A percentile compares a stretch with the other conserved stretches of the same genome.
These are phyloP conservation scores for Actinomucor elegans DNA, from an alignment of 371 early-diverging fungal species.

Conservation along the genomic window DNA sequence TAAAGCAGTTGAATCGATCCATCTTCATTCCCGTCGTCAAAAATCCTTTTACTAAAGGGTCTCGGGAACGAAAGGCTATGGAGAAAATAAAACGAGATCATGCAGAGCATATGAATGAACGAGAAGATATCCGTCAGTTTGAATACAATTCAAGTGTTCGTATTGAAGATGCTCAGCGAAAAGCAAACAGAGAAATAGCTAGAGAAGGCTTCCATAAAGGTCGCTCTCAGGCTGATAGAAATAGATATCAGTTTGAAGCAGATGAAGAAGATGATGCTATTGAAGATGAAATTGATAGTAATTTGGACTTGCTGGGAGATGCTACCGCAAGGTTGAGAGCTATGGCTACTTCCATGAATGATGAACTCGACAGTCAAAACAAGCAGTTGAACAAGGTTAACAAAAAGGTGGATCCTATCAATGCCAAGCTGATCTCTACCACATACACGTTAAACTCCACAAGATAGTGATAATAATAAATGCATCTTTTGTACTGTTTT, in stretches of 20 bases:
- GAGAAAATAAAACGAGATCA: constrained; percentile 50
- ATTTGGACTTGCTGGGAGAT: constrained; percentile 68
- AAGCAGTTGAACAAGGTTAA: constrained; percentile 29
- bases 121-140: constrained; percentile 40
- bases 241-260: constrained; percentile 65
- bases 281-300: constrained; percentile 80
- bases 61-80: constrained; percentile 54
- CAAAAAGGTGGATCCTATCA: constrained; percentile 46
- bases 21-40: constrained; percentile 72
- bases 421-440: constrained; percentile 37
- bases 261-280: constrained; percentile 63
- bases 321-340: constrained; percentile 66
- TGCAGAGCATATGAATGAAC: constrained; percentile 40
- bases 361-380: constrained; percentile 75
- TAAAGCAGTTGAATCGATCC: constrained; percentile 77
- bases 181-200: constrained; percentile 44
- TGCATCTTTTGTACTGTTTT: neutral
- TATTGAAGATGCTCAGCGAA: constrained; percentile 49
- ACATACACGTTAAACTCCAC: constrained; percentile 50
- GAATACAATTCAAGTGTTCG: constrained; percentile 50
- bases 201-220: constrained; percentile 59
- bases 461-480: constrained; percentile 4
- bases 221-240: constrained; percentile 57
- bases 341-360: constrained; percentile 72
- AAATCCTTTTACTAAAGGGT: constrained; percentile 61